phyloP scores from a whole-genome alignment of 1,284 basidiomycete species.

The Ceratobasidium sp. region DNA sequence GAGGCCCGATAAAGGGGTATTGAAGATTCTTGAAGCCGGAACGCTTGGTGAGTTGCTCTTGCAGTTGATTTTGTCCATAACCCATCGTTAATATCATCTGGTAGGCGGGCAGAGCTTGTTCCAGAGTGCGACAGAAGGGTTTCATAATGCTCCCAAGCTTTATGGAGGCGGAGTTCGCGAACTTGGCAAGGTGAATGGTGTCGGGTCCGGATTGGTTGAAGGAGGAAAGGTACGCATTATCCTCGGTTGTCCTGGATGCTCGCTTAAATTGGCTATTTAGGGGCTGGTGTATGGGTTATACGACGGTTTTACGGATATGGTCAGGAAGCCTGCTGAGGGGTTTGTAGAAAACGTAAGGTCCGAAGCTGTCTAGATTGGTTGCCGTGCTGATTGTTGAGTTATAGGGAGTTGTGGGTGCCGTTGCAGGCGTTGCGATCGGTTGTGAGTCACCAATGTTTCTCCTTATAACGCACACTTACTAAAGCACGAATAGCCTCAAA shows the following conservation, averaged over 20 bases:
- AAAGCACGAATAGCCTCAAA: conserved; percentile 18
- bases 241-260: background rate
- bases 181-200: conserved; percentile 61
- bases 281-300: conserved; percentile 60
- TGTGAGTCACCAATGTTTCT: background rate
- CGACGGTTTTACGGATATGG: conserved; percentile 68
- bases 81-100: background rate
- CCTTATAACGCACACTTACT: background rate
- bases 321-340: conserved; percentile 65
- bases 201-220: conserved; percentile 64
- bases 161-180: conserved; percentile 64
- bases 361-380: too few species aligned
- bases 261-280: conserved; percentile 48
- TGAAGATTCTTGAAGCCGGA: conserved; percentile 64
- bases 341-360: conserved; percentile 15
- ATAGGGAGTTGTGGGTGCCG: conserved; percentile 25
- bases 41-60: conserved; percentile 55
- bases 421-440: conserved; percentile 23
- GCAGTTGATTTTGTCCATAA: conserved; percentile 32
- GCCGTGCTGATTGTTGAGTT: background rate
- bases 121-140: conserved; percentile 63
- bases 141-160: conserved; percentile 63
- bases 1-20: conserved; percentile 62
- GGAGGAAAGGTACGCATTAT: conserved; percentile 61
- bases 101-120: conserved; percentile 64